Base-by-base conservation (phyloP, 306 rosid species). In the Erythrophleum fordii region DNA sequence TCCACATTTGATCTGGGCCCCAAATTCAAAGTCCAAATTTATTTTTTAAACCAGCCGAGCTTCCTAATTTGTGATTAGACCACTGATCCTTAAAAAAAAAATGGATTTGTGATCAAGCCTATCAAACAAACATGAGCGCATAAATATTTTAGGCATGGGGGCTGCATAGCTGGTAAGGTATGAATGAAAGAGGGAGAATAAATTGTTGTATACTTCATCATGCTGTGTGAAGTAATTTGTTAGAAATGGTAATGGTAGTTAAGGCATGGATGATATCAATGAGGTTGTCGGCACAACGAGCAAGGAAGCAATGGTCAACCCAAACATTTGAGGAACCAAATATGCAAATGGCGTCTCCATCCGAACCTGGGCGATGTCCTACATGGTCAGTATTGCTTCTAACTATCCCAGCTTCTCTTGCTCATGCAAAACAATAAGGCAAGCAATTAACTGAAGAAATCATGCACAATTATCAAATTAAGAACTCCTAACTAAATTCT, bases 161-260 rank as follows among this genome's bases (percentile, higher is more conserved):
- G 42, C 42, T 3, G 42, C 42, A 39, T 39, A 7, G 9, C 8
- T 39, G 9, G 9, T 4, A 39, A 39, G 42, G 42, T 39, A 39
- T 7, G 42, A 39, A 7, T 7, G 42, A 7, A n/a, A n/a, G n/a
- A n/a, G n/a, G n/a, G 11, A 39, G 29, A 39, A 64, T 23, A 34
- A 12, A 8, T 8, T 64, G 20, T 7, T 20, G 3, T 34, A 23
- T 42, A 88, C 94, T 31, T 89, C 85, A 69, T 91, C 91, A 60
- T 91, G 95, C 69, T 87, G 91, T 11, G 91, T 61, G 77, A 91
- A 85, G 79, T 81, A 89, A 75, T 84, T n/a, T 89, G 85, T 91
- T 91, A 11, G 90, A 85, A 78, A 91, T 67, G 45, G 95, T 89
- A 70, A 89, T 37, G 17, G 90, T 78, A 14, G 91, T 91, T 10